Evolutionary conservation across 768 basidiomycete species (phyloP).

Genomic region (Megacollybia marginata): DNA sequence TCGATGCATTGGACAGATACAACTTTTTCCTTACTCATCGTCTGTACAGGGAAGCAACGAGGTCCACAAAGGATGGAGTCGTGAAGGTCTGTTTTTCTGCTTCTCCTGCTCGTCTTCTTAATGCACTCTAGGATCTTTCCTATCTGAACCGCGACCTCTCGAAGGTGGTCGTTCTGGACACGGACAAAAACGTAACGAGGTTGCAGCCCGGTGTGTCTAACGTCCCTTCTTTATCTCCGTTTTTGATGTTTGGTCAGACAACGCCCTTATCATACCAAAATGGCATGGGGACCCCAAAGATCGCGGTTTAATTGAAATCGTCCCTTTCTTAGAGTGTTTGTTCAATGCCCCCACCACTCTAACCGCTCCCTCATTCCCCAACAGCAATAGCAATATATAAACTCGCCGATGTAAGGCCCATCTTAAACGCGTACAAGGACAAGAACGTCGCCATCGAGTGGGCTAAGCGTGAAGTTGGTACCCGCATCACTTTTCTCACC

Average conservation of each 20-base stretch:
- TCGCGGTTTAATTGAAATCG: conserved; percentile 80
- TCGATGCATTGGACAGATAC: conserved; percentile 94
- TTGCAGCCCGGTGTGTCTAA: too few relatives aligned
- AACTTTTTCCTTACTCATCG: conserved; percentile 83
- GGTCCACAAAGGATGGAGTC: conserved; percentile 70
- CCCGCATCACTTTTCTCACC: too few relatives aligned
- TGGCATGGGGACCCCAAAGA: conserved; percentile 77
- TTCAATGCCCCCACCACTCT: conserved; percentile 18
- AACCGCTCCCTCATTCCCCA: background rate
- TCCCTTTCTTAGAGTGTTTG: conserved; percentile 92
- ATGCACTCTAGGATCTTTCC: conserved; percentile 61
- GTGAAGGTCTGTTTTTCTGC: conserved; percentile 57
- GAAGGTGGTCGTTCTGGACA: conserved; percentile 85
- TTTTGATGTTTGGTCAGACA: conserved; percentile 67
- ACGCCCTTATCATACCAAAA: conserved; percentile 73
- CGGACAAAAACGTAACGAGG: conserved; percentile 66
- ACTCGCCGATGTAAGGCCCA: conserved; percentile 79
- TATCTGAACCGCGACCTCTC: conserved; percentile 92
- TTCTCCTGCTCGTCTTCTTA: background rate
- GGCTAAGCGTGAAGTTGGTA: conserved; percentile 67
- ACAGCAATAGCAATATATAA: conserved; percentile 90
- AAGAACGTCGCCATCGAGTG: conserved; percentile 89
- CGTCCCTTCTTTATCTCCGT: too few relatives aligned
- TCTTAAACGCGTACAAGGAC: conserved; percentile 76
- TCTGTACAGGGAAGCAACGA: conserved; percentile 89